Conservation (phyloP, 768 basidiomycete genomes). For the Xerocomellus dryophilus region DNA sequence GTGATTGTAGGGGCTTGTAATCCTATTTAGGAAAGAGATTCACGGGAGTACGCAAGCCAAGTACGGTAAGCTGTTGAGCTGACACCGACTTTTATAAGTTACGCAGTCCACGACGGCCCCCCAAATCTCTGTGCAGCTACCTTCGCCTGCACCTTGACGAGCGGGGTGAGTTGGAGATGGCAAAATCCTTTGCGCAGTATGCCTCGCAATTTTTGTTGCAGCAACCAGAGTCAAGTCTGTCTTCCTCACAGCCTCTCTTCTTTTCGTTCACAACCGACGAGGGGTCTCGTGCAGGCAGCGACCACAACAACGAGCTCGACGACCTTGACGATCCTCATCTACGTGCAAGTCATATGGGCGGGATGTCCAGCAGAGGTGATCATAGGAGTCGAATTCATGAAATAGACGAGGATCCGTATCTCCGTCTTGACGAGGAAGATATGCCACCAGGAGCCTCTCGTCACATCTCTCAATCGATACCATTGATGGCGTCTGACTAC, state of each 20-base stretch:
- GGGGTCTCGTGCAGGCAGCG: slow-evolving; percentile 50
- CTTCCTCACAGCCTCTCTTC: slow-evolving; percentile 76
- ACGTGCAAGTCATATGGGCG: slow-evolving; percentile 34
- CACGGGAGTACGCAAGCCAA: slow-evolving; percentile 24
- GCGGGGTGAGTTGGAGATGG: slow-evolving; percentile 36
- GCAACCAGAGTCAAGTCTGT: slow-evolving; percentile 52
- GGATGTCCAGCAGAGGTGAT: slow-evolving; percentile 30
- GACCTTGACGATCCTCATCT: slow-evolving; percentile 80
- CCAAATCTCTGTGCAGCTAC: slow-evolving; percentile 6
- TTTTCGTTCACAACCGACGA: slow-evolving; percentile 84
- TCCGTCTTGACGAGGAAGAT: slow-evolving; percentile 70
- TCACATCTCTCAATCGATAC: slow-evolving; percentile 36
- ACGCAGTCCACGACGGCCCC: slow-evolving; percentile 11
- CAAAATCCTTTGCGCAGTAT: slow-evolving; percentile 76
- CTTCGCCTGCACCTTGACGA: slow-evolving; percentile 19
- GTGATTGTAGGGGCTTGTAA: no score
- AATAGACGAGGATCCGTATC: slow-evolving; percentile 72
- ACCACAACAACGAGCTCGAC: slow-evolving; percentile 53
- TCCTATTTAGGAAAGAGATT: slow-evolving; percentile 14
- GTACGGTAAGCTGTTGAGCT: slow-evolving; percentile 9
- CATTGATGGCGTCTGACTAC: slow-evolving; percentile 36
- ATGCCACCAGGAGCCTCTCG: slow-evolving; percentile 38
- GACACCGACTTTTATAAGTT: slow-evolving; percentile 11
- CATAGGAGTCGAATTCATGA: slow-evolving; percentile 29
- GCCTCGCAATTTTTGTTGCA: slow-evolving; percentile 78